These are phyloP conservation scores for Clarireedia sp. DNA, from an alignment of 2,329 filamentous ascomycete species.

Conservation along the genomic window DNA sequence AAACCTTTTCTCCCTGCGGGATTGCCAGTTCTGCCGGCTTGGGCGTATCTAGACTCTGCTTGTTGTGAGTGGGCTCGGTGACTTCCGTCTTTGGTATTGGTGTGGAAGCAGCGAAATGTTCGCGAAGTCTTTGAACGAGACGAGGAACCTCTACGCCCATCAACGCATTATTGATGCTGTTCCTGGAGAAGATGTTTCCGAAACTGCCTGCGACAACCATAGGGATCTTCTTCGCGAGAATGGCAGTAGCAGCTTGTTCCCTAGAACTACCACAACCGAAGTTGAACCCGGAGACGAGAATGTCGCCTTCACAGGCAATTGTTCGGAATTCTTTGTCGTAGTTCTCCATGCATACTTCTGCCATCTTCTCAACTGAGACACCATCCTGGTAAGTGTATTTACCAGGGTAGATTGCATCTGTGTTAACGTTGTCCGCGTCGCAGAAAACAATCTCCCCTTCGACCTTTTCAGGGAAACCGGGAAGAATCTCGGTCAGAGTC, in stretches of 20 bases:
- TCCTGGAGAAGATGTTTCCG: constrained; percentile 73
- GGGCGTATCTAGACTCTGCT: constrained; percentile 43
- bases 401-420: constrained; percentile 85
- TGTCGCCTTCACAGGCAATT: constrained; percentile 61
- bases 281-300: constrained; percentile 80
- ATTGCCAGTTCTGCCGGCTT: constrained; percentile 34
- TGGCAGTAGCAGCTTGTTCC: constrained; percentile 83
- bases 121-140: constrained; percentile 57
- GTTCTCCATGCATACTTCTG: constrained; percentile 86
- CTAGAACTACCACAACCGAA: constrained; percentile 77
- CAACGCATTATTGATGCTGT: constrained; percentile 73
- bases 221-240: constrained; percentile 72
- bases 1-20: constrained; percentile 40
- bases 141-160: constrained; percentile 63
- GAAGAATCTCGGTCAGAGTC: constrained; percentile 60
- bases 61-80: constrained; percentile 43
- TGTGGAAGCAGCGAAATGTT: constrained; percentile 40
- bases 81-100: constrained; percentile 34
- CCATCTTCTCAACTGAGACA: constrained; percentile 71
- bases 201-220: constrained; percentile 77
- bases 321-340: constrained; percentile 68
- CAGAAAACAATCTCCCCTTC: constrained; percentile 82
- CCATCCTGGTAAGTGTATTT: constrained; percentile 91
- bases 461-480: constrained; percentile 79
- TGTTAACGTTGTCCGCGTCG: constrained; percentile 82